Percentiles rank a stretch among this genome's conserved stretches.
phyloP scores from a whole-genome alignment of 352 stramenopile genomes.

The Pythium phragmiticola region DNA sequence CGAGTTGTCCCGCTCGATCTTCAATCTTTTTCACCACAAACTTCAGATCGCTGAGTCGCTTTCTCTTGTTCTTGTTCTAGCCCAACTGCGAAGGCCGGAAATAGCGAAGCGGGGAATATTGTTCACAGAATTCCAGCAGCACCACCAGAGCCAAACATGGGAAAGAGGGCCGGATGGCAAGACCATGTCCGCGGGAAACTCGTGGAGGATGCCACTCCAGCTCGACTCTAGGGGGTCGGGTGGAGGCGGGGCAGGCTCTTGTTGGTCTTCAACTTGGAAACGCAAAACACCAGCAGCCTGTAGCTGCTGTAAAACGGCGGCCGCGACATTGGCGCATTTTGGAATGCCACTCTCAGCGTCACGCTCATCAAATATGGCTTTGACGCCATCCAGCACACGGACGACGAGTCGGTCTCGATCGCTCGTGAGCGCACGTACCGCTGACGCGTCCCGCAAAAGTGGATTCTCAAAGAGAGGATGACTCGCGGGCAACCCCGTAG shows the following conservation, averaged over 20 bases:
- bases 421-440: too few relatives aligned
- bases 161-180: constrained; percentile 2
- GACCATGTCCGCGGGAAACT: constrained; percentile 2
- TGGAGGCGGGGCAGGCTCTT: not conserved
- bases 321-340: constrained; percentile 6
- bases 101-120: constrained; percentile 4
- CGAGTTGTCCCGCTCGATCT: not conserved
- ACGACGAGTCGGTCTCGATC: not conserved
- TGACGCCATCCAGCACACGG: constrained; percentile 10
- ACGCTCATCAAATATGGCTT: constrained; percentile 7
- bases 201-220: not conserved
- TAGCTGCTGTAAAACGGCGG: constrained; percentile 5
- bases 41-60: constrained; percentile 3
- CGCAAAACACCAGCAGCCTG: not conserved
- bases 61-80: constrained; percentile 10
- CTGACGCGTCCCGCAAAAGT: too few relatives aligned
- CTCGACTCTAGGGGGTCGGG: not conserved
- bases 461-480: too few relatives aligned
- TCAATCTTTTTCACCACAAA: constrained; percentile 14
- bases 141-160: constrained; percentile 12
- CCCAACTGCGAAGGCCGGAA: constrained; percentile 5
- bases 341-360: constrained; percentile 2
- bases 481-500: too few relatives aligned
- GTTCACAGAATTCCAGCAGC: constrained; percentile 4
- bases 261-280: not conserved